Base-by-base conservation (phyloP, 202 grass and related monocot genomes). In the Dendrocalamus latiflorus region DNA sequence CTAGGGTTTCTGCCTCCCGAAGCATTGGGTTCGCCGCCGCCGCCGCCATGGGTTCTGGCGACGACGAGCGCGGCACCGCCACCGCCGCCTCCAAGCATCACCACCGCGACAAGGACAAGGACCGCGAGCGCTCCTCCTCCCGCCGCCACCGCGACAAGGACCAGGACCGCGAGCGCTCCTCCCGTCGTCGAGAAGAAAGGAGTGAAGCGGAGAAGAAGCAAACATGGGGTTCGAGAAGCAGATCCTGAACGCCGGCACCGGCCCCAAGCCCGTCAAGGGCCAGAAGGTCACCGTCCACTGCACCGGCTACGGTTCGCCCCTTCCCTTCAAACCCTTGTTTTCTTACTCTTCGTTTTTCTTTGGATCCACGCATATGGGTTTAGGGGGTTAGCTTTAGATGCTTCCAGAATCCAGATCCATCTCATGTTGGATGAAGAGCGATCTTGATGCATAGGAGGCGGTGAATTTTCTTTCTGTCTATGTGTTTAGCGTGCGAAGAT, bases 261-360 rank as follows among this genome's bases (percentile, higher is more conserved):
- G 96, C 64, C 83, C 89, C 85, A 93, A 84, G 79, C 96, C 96
- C 49, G 81, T 84, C 38, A 95, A 85, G 89, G 93, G 93, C 74
- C 93, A 98, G 81, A 90, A 87, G 57, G 96, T 98, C 87, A 93
- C 91, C 53, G 96, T 98, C 63, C 96, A 98, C 89, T 98, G 96
- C 93, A 95, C 96, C 44, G 93, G 96, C 80, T 95, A 78, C 72
- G 96, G 93, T 98, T 58, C 78, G 82, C 65, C 39, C 17, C 43
- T 86, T 77, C 25, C 57, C 44, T 66, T 12, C 80, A 30, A 26
- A 26, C 26, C 26, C 26, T 26, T 26, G 26, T 26, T 56, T 42
- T 33, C n/a, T 39, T 54, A 9, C 45, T 2, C 16, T 15, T 16
- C 0, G 1, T 16, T 68, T n/a, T 82, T 54, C 34, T 10, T 85